These are phyloP conservation scores for Russula compacta DNA, from an alignment of 768 basidiomycete species.

Conservation along the genomic window DNA sequence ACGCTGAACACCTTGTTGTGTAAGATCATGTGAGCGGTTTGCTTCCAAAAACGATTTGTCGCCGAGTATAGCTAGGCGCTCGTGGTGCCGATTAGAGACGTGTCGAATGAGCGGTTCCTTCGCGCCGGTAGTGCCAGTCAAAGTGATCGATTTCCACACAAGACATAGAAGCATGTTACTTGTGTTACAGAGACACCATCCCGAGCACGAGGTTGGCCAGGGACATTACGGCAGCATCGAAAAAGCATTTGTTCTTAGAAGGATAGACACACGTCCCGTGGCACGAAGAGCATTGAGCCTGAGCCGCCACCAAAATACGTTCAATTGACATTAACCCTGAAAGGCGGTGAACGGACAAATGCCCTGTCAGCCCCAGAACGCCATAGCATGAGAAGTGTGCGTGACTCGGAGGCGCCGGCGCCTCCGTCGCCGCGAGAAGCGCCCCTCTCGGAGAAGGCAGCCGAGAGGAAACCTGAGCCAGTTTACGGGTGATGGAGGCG, in stretches of 20 bases:
- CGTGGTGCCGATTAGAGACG: not conserved
- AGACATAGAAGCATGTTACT: not conserved
- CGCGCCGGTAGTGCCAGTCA: not conserved
- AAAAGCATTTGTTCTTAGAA: not conserved
- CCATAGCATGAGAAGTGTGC: not conserved
- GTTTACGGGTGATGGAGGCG: not conserved
- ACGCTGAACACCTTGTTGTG: not conserved
- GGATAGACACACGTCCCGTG: not conserved
- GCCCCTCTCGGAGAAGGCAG: too few species aligned
- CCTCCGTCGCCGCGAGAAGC: not conserved
- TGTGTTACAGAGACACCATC: not conserved
- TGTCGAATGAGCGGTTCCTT: conserved; percentile 1
- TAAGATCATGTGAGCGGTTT: conserved; percentile 6
- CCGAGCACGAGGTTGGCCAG: conserved; percentile 1
- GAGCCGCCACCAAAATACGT: conserved; percentile 3
- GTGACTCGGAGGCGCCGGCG: not conserved
- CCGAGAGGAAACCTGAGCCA: not conserved
- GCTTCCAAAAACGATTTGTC: not conserved
- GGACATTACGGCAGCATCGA: not conserved
- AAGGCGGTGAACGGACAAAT: not conserved
- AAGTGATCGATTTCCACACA: not conserved
- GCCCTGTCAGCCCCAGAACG: conserved; percentile 1
- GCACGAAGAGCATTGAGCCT: not conserved
- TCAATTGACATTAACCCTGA: conserved; percentile 1
- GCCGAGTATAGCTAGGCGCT: not conserved